Conservation (phyloP, 106 monocot genomes). For the Dendrobium chrysotoxum region DNA sequence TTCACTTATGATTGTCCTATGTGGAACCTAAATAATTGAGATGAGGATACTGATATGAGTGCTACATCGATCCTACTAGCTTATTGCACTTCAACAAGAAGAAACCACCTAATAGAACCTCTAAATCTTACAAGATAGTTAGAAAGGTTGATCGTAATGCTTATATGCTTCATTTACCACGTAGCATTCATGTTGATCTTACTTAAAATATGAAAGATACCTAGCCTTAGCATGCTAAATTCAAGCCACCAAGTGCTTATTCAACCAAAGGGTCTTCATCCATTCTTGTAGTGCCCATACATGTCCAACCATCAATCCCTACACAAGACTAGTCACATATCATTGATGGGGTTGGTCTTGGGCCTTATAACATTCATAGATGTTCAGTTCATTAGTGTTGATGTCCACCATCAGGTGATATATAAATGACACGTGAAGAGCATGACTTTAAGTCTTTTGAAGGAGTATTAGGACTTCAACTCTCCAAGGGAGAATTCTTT, state of each 20-base stretch:
- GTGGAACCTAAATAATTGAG: no score
- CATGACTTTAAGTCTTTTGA: neutral
- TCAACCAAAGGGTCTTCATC: neutral
- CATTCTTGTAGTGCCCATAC: neutral
- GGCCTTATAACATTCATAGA: neutral
- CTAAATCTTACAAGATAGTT: neutral
- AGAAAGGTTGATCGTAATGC: neutral
- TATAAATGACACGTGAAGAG: neutral
- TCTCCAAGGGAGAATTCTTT: neutral
- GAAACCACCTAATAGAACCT: neutral
- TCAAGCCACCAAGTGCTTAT: neutral
- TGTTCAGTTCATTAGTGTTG: neutral
- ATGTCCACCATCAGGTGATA: neutral
- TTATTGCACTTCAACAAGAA: neutral
- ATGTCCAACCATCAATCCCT: neutral
- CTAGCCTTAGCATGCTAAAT: neutral
- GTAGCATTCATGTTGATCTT: neutral
- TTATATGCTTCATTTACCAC: neutral
- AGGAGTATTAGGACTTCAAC: neutral
- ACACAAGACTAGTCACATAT: neutral
- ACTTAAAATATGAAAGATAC: neutral
- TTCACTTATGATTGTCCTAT: neutral
- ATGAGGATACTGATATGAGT: neutral
- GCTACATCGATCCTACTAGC: neutral
- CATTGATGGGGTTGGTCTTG: neutral